phyloP scores from a whole-genome alignment of 1,284 basidiomycete species.

The Cerrena zonata region DNA sequence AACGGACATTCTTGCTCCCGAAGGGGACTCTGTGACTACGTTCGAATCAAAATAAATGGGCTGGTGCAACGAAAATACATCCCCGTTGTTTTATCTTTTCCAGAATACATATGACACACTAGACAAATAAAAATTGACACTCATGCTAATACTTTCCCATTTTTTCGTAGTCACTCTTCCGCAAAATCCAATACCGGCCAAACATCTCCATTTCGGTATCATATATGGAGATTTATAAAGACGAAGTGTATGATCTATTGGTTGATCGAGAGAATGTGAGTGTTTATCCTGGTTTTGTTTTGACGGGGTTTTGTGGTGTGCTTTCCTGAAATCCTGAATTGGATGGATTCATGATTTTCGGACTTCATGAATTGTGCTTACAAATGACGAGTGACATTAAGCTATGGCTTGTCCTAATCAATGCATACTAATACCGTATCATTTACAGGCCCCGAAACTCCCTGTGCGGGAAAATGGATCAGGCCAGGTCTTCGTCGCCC shows the following conservation, averaged over 20 bases:
- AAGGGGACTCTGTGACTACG: no score
- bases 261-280: slow-evolving; percentile 61
- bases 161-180: background rate
- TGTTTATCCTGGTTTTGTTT: slow-evolving; percentile 8
- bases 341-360: no score
- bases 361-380: no score
- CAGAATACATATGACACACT: background rate
- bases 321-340: no score
- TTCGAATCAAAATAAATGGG: no score
- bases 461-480: slow-evolving; percentile 68
- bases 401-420: no score
- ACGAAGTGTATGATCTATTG: slow-evolving; percentile 78
- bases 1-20: no score
- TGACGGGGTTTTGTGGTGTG: no score
- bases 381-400: no score
- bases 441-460: slow-evolving; percentile 66
- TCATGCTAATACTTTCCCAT: background rate
- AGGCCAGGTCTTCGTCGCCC: slow-evolving; percentile 76
- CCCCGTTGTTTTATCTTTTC: no score
- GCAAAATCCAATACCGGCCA: background rate
- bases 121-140: background rate
- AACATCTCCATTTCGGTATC: slow-evolving; percentile 45
- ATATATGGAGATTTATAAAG: slow-evolving; percentile 84
- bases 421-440: background rate
- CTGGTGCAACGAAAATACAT: no score